Evolutionary conservation across 1,139 yeast species (phyloP).

Genomic region (Williopsis jadinii): DNA sequence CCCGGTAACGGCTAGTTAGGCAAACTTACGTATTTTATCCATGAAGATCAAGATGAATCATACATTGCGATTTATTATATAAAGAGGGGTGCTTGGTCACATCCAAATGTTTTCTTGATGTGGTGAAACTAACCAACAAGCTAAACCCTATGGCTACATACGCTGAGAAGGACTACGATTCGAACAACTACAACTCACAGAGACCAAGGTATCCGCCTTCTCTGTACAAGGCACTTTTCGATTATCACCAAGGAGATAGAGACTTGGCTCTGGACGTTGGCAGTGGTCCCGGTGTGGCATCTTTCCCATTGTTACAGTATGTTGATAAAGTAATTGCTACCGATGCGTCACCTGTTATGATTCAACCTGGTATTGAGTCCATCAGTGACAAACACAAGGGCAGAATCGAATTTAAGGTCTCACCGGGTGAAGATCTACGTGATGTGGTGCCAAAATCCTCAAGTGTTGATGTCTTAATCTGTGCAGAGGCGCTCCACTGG

Average conservation of each 20-base stretch:
- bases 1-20: too few species aligned
- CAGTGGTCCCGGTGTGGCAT: conserved; percentile 80
- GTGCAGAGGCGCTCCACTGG: conserved; percentile 83
- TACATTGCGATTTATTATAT: too few species aligned
- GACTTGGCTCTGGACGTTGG: conserved; percentile 60
- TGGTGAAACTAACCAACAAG: neutral
- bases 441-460: conserved; percentile 15
- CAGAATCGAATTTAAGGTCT: conserved; percentile 19
- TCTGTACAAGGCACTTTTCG: conserved; percentile 40
- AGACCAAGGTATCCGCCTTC: conserved; percentile 61
- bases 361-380: conserved; percentile 34
- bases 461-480: conserved; percentile 53
- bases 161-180: conserved; percentile 49
- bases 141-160: conserved; percentile 51
- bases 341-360: conserved; percentile 63
- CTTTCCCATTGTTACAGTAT: conserved; percentile 41
- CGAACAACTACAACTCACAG: conserved; percentile 50
- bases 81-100: too few species aligned
- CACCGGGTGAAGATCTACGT: conserved; percentile 24
- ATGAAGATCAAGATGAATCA: too few species aligned
- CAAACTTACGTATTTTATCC: too few species aligned
- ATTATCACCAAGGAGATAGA: conserved; percentile 30
- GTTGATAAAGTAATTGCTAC: conserved; percentile 53
- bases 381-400: conserved; percentile 4
- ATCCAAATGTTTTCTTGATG: too few species aligned